Evolutionary conservation across 2,329 filamentous ascomycete species (phyloP).

Genomic region (Ceratocystiopsis brevicomis): DNA sequence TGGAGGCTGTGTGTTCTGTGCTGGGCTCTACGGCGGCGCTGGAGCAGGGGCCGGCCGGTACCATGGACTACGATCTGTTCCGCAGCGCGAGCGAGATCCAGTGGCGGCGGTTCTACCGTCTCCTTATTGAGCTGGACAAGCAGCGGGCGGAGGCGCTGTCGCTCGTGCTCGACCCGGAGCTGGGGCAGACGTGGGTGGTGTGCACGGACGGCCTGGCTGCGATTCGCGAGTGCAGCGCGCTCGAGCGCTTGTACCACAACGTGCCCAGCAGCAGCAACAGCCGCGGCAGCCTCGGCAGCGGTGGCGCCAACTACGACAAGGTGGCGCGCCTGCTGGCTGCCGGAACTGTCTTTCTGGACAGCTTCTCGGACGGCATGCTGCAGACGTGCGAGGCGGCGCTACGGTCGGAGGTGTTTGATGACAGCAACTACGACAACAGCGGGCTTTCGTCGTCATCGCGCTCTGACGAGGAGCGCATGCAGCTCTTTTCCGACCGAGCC

Average conservation of each 20-base stretch:
- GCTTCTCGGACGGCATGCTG: slow-evolving; percentile 49
- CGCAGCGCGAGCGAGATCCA: slow-evolving; percentile 56
- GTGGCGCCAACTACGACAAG: slow-evolving; percentile 23
- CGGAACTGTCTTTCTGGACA: slow-evolving; percentile 49
- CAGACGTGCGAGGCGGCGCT: slow-evolving; percentile 50
- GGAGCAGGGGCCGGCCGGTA: slow-evolving; percentile 39
- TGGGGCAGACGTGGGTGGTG: slow-evolving; percentile 64
- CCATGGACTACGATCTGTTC: slow-evolving; percentile 59
- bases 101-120: slow-evolving; percentile 78
- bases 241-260: slow-evolving; percentile 63
- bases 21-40: slow-evolving; percentile 51
- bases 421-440: slow-evolving; percentile 14
- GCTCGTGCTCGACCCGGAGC: slow-evolving; percentile 51
- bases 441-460: slow-evolving; percentile 33
- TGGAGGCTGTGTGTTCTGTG: slow-evolving; percentile 57
- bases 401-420: slow-evolving; percentile 54
- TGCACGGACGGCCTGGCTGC: slow-evolving; percentile 66
- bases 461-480: slow-evolving; percentile 55
- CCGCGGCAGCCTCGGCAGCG: slow-evolving; percentile 18
- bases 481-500: slow-evolving; percentile 58
- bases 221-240: slow-evolving; percentile 57
- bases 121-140: slow-evolving; percentile 72
- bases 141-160: slow-evolving; percentile 67
- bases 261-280: slow-evolving; percentile 13
- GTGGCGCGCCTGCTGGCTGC: slow-evolving; percentile 47